A percentile compares a stretch with the other conserved stretches of the same genome.
Evolutionary conservation across 2,329 filamentous ascomycete genomes (phyloP).

Genomic region (Aureobasidium sp.): DNA sequence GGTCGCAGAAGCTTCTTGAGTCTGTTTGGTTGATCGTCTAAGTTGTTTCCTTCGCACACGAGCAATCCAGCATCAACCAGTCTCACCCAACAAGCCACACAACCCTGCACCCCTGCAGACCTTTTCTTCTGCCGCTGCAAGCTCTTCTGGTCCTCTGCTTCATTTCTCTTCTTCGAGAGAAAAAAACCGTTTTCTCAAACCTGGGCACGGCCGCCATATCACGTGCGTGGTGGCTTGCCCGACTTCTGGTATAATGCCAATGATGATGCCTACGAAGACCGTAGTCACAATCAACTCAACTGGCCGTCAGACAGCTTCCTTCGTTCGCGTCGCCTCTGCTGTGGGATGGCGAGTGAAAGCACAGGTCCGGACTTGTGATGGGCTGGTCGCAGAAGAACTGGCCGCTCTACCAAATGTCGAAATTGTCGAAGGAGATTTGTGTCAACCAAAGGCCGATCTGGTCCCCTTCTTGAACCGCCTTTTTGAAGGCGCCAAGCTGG

Average conservation of each 20-base stretch:
- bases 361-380: constrained; percentile 80
- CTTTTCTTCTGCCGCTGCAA: not conserved
- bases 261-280: constrained; percentile 52
- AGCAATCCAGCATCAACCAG: not conserved
- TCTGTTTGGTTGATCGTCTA: constrained; percentile 9
- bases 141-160: not conserved
- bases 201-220: constrained; percentile 16
- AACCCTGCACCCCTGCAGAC: not conserved
- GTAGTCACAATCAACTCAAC: constrained; percentile 94
- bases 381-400: constrained; percentile 82
- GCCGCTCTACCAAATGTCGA: constrained; percentile 75
- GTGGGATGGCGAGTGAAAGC: constrained; percentile 90
- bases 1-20: constrained; percentile 8
- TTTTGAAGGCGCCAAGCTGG: constrained; percentile 76
- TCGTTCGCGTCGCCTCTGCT: constrained; percentile 88
- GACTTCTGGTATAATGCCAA: constrained; percentile 19
- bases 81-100: not conserved
- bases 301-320: constrained; percentile 88
- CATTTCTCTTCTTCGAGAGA: not conserved
- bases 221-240: constrained; percentile 14
- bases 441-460: constrained; percentile 25
- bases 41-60: constrained; percentile 2
- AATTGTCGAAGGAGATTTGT: constrained; percentile 60
- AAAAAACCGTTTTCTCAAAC: constrained; percentile 8
- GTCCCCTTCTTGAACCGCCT: constrained; percentile 26